phyloP scores from a whole-genome alignment of 2,329 filamentous ascomycete species.

The Bipolaris gigantea region DNA sequence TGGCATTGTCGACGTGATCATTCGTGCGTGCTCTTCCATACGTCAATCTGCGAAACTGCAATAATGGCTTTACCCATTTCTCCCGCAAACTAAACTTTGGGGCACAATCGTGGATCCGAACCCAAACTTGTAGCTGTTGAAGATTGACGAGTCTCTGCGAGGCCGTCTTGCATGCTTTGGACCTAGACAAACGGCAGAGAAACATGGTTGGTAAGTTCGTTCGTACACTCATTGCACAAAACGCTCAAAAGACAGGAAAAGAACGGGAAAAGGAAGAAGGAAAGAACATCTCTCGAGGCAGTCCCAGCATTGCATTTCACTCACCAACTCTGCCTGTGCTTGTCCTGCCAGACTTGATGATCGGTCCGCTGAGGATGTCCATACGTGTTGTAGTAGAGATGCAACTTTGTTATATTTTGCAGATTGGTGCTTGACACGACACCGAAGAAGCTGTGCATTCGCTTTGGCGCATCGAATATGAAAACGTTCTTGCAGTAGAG shows the following conservation, averaged over 20 bases:
- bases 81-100: conserved; percentile 28
- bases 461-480: conserved; percentile 31
- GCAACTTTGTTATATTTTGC: conserved; percentile 28
- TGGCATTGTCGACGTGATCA: background rate
- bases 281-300: background rate
- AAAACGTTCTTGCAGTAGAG: conserved; percentile 37
- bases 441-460: conserved; percentile 32
- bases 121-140: conserved; percentile 25
- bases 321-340: conserved; percentile 29
- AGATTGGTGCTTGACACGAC: conserved; percentile 22
- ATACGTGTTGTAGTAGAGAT: conserved; percentile 38
- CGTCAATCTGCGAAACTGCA: conserved; percentile 31
- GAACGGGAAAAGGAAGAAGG: background rate
- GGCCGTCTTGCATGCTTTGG: conserved; percentile 20
- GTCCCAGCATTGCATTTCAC: background rate
- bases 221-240: background rate
- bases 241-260: background rate
- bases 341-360: conserved; percentile 28
- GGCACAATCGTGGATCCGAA: conserved; percentile 20
- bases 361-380: conserved; percentile 17
- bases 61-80: conserved; percentile 32
- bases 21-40: background rate
- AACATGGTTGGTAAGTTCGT: background rate
- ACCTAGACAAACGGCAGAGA: background rate
- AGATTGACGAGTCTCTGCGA: conserved; percentile 27